phyloP scores from a whole-genome alignment of 108 stramenopile genomes.

The Epithemia pelagica region DNA sequence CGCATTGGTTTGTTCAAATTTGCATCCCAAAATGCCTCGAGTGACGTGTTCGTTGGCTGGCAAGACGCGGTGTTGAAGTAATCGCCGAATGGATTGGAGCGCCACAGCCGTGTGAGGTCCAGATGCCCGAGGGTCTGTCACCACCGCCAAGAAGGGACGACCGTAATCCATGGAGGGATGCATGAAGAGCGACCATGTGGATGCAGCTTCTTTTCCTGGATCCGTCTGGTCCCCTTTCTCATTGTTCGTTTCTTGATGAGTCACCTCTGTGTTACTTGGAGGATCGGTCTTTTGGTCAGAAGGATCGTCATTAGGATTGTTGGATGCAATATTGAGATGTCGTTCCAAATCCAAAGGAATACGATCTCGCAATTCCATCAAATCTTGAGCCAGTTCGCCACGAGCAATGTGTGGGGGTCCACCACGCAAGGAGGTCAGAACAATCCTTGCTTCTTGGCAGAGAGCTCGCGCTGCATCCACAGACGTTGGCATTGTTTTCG shows the following conservation, averaged over 20 bases:
- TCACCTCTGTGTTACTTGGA: neutral
- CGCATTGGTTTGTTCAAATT: conserved; percentile 86
- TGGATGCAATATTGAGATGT: neutral
- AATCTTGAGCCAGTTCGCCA: conserved; percentile 63
- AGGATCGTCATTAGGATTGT: conserved; percentile 4
- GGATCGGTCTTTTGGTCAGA: conserved; percentile 1
- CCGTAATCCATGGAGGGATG: conserved; percentile 30
- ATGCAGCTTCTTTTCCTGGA: conserved; percentile 3
- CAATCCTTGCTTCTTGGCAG: conserved; percentile 64
- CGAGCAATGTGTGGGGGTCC: conserved; percentile 77
- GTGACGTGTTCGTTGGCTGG: conserved; percentile 17
- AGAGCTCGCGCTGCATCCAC: conserved; percentile 64
- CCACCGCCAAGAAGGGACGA: conserved; percentile 73
- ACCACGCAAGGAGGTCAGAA: conserved; percentile 65
- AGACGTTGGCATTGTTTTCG: neutral
- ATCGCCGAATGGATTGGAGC: conserved; percentile 57
- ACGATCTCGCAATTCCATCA: conserved; percentile 47
- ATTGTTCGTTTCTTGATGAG: neutral
- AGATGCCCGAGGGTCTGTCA: conserved; percentile 78
- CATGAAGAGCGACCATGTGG: neutral
- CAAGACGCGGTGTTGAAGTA: conserved; percentile 39
- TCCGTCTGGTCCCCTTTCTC: neutral
- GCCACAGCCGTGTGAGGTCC: conserved; percentile 85
- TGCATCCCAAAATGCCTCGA: conserved; percentile 60
- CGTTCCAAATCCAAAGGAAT: neutral